Percentiles rank a stretch among this genome's conserved stretches.
phyloP scores from a whole-genome alignment of 2,329 filamentous ascomycete species.

The Metarhizium guizhouense region DNA sequence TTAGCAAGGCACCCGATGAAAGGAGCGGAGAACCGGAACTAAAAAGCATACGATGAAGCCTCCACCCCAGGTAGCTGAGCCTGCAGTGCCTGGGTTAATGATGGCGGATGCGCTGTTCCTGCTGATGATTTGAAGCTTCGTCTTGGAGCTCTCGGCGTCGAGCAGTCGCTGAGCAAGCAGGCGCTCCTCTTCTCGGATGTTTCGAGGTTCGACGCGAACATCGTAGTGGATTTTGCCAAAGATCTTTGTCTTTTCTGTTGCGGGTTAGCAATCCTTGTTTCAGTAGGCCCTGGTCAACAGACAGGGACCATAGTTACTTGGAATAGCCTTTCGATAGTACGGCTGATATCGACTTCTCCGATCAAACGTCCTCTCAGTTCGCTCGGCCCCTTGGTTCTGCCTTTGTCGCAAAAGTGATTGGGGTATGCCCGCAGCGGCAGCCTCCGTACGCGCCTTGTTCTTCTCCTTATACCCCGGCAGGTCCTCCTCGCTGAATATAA shows the following conservation, averaged over 20 bases:
- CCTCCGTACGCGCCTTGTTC: conserved; percentile 46
- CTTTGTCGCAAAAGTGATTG: conserved; percentile 42
- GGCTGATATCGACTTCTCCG: conserved; percentile 41
- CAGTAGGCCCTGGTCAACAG: background rate
- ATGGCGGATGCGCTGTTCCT: conserved; percentile 40
- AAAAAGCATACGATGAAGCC: conserved; percentile 47
- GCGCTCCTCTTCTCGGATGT: conserved; percentile 59
- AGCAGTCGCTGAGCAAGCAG: conserved; percentile 50
- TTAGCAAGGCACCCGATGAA: background rate
- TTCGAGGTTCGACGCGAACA: conserved; percentile 63
- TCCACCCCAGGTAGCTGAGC: conserved; percentile 28
- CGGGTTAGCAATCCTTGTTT: conserved; percentile 12
- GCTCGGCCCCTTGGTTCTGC: conserved; percentile 8
- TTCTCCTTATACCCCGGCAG: conserved; percentile 47
- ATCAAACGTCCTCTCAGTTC: conserved; percentile 36
- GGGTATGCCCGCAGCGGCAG: conserved; percentile 50
- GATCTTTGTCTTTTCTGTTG: conserved; percentile 66
- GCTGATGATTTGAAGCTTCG: conserved; percentile 41
- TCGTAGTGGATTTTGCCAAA: conserved; percentile 67
- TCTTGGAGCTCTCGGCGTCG: conserved; percentile 40
- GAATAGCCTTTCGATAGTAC: conserved; percentile 63
- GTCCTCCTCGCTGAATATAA: conserved; percentile 89
- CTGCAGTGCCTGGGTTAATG: conserved; percentile 44
- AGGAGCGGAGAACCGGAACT: background rate
- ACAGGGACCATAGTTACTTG: conserved; percentile 43